These are phyloP conservation scores for Psidium guajava DNA, from an alignment of 345 rosid genomes.

Conservation along the genomic window DNA sequence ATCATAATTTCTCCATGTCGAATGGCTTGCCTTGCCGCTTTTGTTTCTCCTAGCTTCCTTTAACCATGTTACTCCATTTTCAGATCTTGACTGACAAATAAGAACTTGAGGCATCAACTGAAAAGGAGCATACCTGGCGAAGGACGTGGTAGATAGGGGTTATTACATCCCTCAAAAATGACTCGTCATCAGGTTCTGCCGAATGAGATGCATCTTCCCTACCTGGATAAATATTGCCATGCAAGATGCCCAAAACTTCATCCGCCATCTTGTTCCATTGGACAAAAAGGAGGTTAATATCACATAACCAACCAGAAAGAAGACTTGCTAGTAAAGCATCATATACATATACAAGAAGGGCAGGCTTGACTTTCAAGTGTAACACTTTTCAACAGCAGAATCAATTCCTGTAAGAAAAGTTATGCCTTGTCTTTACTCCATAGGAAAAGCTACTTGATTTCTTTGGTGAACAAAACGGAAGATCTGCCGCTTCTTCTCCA, in stretches of 20 bases:
- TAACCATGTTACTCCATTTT: slow-evolving; percentile 9
- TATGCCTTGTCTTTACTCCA: background rate
- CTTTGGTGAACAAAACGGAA: background rate
- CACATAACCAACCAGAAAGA: background rate
- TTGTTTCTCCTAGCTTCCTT: slow-evolving; percentile 84
- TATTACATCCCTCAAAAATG: slow-evolving; percentile 69
- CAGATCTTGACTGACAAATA: background rate
- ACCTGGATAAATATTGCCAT: slow-evolving; percentile 37
- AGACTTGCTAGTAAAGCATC: background rate
- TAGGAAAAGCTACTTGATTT: background rate
- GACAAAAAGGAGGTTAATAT: background rate
- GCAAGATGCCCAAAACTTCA: slow-evolving; percentile 44
- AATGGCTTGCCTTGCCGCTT: slow-evolving; percentile 86
- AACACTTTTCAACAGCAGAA: background rate
- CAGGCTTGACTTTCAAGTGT: background rate
- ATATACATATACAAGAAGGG: background rate
- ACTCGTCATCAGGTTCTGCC: slow-evolving; percentile 57
- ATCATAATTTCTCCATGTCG: slow-evolving; percentile 97
- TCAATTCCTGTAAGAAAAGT: background rate
- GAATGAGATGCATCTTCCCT: slow-evolving; percentile 37
- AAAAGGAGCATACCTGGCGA: slow-evolving; percentile 39
- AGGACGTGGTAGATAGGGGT: slow-evolving; percentile 70
- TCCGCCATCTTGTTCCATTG: slow-evolving; percentile 60
- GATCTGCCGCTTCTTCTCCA: background rate
- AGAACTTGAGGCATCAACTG: background rate